phyloP scores from a whole-genome alignment of 2,329 filamentous ascomycete species.

The Rutstroemia sydowiana region DNA sequence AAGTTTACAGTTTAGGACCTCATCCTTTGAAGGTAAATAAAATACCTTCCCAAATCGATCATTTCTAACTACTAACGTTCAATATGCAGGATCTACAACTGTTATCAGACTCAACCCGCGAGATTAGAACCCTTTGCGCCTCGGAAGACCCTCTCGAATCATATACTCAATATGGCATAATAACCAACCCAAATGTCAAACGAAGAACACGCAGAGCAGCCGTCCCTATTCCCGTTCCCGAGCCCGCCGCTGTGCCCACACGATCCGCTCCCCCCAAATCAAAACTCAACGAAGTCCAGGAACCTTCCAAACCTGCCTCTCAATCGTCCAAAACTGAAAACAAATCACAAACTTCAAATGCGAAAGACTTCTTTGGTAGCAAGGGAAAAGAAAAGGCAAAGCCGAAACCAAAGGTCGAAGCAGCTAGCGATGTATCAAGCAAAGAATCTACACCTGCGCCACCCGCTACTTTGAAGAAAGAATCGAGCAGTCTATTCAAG shows the following conservation, averaged over 20 bases:
- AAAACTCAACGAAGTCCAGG: slow-evolving; percentile 10
- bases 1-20: slow-evolving; percentile 79
- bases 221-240: slow-evolving; percentile 22
- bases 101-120: slow-evolving; percentile 61
- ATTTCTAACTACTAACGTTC: slow-evolving; percentile 1
- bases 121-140: slow-evolving; percentile 48
- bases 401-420: neutral
- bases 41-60: slow-evolving; percentile 1
- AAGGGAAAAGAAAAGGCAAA: slow-evolving; percentile 30
- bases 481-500: slow-evolving; percentile 62
- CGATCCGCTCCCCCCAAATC: slow-evolving; percentile 12
- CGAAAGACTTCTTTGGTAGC: slow-evolving; percentile 31
- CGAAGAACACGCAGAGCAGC: slow-evolving; percentile 34
- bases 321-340: slow-evolving; percentile 11
- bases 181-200: slow-evolving; percentile 63
- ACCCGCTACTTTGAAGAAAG: slow-evolving; percentile 44
- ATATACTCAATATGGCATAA: slow-evolving; percentile 62
- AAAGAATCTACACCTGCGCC: slow-evolving; percentile 14
- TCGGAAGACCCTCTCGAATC: slow-evolving; percentile 52
- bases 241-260: slow-evolving; percentile 13
- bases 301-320: slow-evolving; percentile 11
- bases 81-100: slow-evolving; percentile 55
- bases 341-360: slow-evolving; percentile 24
- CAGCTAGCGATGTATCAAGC: slow-evolving; percentile 16
- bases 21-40: slow-evolving; percentile 53